A percentile compares a stretch with the other conserved stretches of the same genome.
Evolutionary conservation across 441 rosid species (phyloP).

Genomic region (Oxalis stricta): DNA sequence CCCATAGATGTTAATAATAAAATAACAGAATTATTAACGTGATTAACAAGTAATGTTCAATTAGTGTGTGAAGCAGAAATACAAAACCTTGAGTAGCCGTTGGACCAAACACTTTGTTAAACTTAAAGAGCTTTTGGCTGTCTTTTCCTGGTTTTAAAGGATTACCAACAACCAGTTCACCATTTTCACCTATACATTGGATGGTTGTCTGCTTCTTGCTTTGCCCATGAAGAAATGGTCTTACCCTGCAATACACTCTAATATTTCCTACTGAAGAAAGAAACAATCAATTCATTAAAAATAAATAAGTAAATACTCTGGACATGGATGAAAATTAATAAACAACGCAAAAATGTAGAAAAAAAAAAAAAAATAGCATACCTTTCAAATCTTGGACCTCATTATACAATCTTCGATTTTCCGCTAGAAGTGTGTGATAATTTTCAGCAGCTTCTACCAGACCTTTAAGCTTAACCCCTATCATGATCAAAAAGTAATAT

Average conservation of each 20-base stretch:
- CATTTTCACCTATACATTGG: conserved; percentile 52
- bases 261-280: conserved; percentile 39
- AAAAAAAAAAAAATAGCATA: conserved; percentile 10
- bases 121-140: conserved; percentile 46
- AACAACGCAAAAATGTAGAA: conserved; percentile 1
- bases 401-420: conserved; percentile 55
- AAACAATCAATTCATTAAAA: too few relatives aligned
- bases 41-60: not conserved
- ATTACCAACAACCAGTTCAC: conserved; percentile 56
- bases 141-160: conserved; percentile 55
- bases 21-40: not conserved
- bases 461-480: conserved; percentile 55
- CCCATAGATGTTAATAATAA: conserved; percentile 8
- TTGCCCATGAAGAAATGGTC: conserved; percentile 68
- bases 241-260: conserved; percentile 60
- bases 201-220: conserved; percentile 40
- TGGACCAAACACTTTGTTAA: conserved; percentile 63
- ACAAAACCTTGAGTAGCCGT: conserved; percentile 44
- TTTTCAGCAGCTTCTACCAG: conserved; percentile 54
- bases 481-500: conserved; percentile 6
- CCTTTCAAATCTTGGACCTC: conserved; percentile 78
- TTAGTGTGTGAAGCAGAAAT: not conserved
- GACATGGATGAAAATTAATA: too few relatives aligned
- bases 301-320: too few relatives aligned
- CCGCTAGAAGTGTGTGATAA: conserved; percentile 47